These are phyloP conservation scores for Gamarada debralockiae DNA, from an alignment of 495 filamentous ascomycete genomes.

Conservation along the genomic window DNA sequence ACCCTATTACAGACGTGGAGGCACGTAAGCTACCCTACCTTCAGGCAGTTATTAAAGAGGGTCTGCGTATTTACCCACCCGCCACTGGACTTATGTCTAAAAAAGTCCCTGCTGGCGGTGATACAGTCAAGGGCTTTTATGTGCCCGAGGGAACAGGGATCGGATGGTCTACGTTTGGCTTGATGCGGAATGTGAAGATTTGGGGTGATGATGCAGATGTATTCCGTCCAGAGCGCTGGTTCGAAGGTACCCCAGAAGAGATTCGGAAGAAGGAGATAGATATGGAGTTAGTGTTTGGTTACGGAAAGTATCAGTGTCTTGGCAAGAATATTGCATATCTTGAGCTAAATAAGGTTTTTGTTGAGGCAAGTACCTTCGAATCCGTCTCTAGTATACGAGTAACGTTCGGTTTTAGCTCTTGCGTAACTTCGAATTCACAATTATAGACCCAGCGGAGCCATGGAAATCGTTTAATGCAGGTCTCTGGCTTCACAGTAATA, in stretches of 20 bases:
- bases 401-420: too few relatives aligned
- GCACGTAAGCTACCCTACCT: slow-evolving; percentile 46
- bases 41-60: slow-evolving; percentile 48
- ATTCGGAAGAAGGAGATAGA: slow-evolving; percentile 29
- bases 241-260: slow-evolving; percentile 30
- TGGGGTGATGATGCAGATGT: slow-evolving; percentile 41
- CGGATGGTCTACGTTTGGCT: slow-evolving; percentile 24
- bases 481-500: too few relatives aligned
- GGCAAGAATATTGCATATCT: slow-evolving; percentile 24
- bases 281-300: slow-evolving; percentile 34
- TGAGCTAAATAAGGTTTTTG: slow-evolving; percentile 49
- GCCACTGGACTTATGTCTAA: slow-evolving; percentile 34
- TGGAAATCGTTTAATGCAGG: too few relatives aligned
- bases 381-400: too few relatives aligned
- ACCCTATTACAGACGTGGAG: slow-evolving; percentile 34
- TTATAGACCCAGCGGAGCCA: too few relatives aligned
- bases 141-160: slow-evolving; percentile 58
- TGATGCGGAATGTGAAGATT: slow-evolving; percentile 29
- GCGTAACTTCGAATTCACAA: too few relatives aligned
- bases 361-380: slow-evolving; percentile 54
- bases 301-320: slow-evolving; percentile 35
- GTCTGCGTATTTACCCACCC: slow-evolving; percentile 41
- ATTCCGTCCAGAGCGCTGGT: slow-evolving; percentile 53
- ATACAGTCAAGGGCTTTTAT: slow-evolving; percentile 47
- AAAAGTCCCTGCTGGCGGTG: slow-evolving; percentile 46